Evolutionary conservation across 108 stramenopile species (phyloP).

Genomic region (Mediolabrus comicus): DNA sequence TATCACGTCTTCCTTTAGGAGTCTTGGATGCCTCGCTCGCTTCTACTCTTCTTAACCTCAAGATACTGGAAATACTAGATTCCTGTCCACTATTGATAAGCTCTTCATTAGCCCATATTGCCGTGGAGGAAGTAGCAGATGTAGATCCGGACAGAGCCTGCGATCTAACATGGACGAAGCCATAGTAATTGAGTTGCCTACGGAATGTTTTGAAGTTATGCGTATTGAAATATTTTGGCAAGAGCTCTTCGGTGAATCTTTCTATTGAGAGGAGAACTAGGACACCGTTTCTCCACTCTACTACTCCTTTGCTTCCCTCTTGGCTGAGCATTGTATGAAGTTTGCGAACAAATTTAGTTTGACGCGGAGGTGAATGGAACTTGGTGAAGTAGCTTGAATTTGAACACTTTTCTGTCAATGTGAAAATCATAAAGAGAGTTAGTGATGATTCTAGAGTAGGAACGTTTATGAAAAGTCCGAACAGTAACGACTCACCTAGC

Average conservation of each 20-base stretch:
- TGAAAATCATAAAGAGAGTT: neutral
- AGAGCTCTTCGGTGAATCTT: constrained; percentile 75
- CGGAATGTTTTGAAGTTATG: constrained; percentile 94
- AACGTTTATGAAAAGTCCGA: too few species aligned
- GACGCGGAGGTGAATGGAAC: constrained; percentile 24
- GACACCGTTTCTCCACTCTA: constrained; percentile 83
- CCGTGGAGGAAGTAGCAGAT: constrained; percentile 51
- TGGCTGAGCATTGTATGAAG: constrained; percentile 76
- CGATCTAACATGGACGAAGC: constrained; percentile 81
- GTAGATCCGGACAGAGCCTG: constrained; percentile 61
- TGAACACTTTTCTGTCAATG: neutral
- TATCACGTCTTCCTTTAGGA: constrained; percentile 69
- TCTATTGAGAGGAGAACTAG: constrained; percentile 87
- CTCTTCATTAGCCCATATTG: constrained; percentile 85
- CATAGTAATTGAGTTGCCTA: constrained; percentile 69
- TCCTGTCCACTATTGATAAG: constrained; percentile 54
- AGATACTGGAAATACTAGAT: constrained; percentile 66
- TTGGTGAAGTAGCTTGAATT: constrained; percentile 2
- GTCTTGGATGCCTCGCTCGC: constrained; percentile 75
- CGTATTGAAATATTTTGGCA: constrained; percentile 93
- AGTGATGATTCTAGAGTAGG: neutral
- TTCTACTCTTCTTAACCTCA: constrained; percentile 76
- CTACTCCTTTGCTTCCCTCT: constrained; percentile 67
- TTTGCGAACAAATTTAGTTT: constrained; percentile 86
- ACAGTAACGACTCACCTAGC: neutral